Conservation (phyloP, 2,329 filamentous ascomycete species). For the Cytospora paraplurivora region DNA sequence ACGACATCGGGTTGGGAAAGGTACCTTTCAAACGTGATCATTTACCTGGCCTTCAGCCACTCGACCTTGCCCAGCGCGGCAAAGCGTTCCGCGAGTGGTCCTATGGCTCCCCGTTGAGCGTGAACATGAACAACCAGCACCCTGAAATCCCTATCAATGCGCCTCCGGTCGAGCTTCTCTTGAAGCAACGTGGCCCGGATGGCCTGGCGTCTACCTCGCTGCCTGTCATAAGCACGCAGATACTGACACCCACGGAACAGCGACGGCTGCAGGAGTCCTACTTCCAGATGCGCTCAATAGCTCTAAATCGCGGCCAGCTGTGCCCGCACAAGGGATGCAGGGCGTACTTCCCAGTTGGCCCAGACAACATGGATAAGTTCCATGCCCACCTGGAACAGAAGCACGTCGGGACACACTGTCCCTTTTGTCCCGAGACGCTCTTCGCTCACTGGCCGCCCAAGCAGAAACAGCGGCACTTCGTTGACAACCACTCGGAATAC, state of each 20-base stretch:
- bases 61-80: constrained; percentile 10
- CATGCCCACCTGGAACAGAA: constrained; percentile 40
- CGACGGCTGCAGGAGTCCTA: constrained; percentile 41
- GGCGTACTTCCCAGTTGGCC: constrained; percentile 37
- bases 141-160: constrained; percentile 42
- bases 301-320: constrained; percentile 39
- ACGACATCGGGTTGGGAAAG: not conserved
- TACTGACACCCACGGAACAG: constrained; percentile 47
- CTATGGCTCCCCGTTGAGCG: constrained; percentile 34
- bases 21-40: not conserved
- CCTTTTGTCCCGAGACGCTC: constrained; percentile 40
- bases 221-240: constrained; percentile 41
- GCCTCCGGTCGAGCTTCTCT: constrained; percentile 40
- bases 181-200: constrained; percentile 37
- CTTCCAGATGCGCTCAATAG: constrained; percentile 39
- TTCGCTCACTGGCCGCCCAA: constrained; percentile 36
- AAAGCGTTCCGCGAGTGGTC: constrained; percentile 36
- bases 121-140: constrained; percentile 34
- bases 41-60: constrained; percentile 1
- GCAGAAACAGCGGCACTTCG: constrained; percentile 37
- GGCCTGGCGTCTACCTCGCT: constrained; percentile 33
- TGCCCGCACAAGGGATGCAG: constrained; percentile 45
- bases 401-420: constrained; percentile 41
- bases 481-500: constrained; percentile 35
- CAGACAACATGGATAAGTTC: constrained; percentile 35